Conservation (phyloP, 768 basidiomycete species). For the Tephrocybe rancida region DNA sequence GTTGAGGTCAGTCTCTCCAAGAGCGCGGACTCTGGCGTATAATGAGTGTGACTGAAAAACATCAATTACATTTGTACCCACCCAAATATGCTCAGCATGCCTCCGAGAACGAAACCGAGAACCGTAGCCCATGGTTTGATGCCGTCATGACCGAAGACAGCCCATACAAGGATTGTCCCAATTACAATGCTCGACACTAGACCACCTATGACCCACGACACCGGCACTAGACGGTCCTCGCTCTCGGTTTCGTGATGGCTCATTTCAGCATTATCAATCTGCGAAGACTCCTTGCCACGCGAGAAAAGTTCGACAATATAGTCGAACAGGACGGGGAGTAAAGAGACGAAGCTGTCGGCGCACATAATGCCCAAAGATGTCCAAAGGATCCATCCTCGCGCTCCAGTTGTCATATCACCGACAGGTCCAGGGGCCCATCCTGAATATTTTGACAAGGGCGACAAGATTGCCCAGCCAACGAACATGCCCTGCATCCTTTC, state of each 20-base stretch:
- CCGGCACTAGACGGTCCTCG: constrained; percentile 79
- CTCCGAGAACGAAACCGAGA: constrained; percentile 81
- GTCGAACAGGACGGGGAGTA: constrained; percentile 72
- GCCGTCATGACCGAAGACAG: constrained; percentile 87
- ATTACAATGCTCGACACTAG: constrained; percentile 57
- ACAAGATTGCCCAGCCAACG: constrained; percentile 94
- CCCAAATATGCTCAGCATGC: constrained; percentile 88
- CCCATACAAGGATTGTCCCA: constrained; percentile 84
- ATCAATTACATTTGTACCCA: constrained; percentile 32
- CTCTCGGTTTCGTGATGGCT: constrained; percentile 74
- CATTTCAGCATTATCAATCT: constrained; percentile 22
- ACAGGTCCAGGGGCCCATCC: constrained; percentile 97
- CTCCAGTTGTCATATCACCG: constrained; percentile 81
- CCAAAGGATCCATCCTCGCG: constrained; percentile 99
- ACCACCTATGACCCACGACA: constrained; percentile 75
- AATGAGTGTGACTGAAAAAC: background rate
- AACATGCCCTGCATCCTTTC: constrained; percentile 80
- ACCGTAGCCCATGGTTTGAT: constrained; percentile 96
- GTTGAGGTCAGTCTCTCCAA: constrained; percentile 95
- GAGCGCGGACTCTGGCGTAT: constrained; percentile 73
- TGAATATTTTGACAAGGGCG: constrained; percentile 75
- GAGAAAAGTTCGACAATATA: constrained; percentile 39
- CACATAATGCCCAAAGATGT: constrained; percentile 94
- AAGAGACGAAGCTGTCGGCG: constrained; percentile 85
- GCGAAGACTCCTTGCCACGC: constrained; percentile 25